Evolutionary conservation across 1,139 yeast genomes (phyloP), one percentile per base, ranked within the genome.

Genomic region (Candida albicans): DNA sequence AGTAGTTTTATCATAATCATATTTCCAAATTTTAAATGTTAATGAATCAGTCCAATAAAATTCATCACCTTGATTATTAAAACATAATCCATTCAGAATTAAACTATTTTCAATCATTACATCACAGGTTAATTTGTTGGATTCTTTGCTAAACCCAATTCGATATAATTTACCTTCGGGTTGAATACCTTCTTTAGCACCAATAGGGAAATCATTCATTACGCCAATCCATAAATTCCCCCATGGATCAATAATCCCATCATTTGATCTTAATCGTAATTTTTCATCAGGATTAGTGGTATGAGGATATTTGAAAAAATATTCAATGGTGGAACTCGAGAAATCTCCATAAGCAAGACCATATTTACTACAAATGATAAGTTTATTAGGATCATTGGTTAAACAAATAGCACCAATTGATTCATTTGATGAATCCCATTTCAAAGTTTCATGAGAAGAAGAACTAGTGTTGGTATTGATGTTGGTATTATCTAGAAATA

Each of bases 1-100:
- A 2, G 74, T 62, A 12, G 58, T 65, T 32, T 59, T 51, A 56
- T 84, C 80, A 56, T 78, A 84, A 58, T 84, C 85, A 55, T 71
- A 84, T 51, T 73, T 68, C 76, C 81, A 86, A 39, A 89, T 75
- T 2, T 73, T 76, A 50, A 67, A 73, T 8, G 78, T 76, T 37
- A 77, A 62, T 2, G 95, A 83, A 54, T 88, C 95, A 2, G 93
- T 87, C 77, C 89, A 82, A 56, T 75, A 85, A 57, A 87, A 70
- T 38, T 65, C 64, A 33, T 68, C 73, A 9, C 73, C 70, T 43
- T 75, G 79, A 35, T 64, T 62, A 35, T 73, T 68, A 76, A 89
- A 91, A 28, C 85, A 87, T 52, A 90, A 72, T n/a, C 96, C 96
- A 58, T 90, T 90, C 15, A 93, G 77, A 46, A 86, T 84, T 33